Evolutionary conservation across 2,329 filamentous ascomycete species (phyloP).

Genomic region (Colletotrichum sp.): DNA sequence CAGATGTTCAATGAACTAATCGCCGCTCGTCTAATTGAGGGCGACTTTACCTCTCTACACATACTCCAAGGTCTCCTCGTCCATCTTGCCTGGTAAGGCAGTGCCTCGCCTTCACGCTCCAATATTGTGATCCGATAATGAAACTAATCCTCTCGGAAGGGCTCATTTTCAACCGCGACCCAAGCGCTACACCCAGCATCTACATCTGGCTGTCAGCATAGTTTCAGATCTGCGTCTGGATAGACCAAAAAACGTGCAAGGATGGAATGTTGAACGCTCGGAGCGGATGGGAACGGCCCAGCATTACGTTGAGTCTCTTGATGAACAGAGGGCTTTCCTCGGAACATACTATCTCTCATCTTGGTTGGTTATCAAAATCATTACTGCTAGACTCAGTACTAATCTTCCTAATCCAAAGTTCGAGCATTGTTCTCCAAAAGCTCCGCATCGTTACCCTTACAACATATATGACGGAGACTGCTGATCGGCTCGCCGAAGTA

Average conservation of each 20-base stretch:
- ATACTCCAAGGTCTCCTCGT: slow-evolving; percentile 35
- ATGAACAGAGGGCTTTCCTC: slow-evolving; percentile 33
- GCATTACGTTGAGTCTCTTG: slow-evolving; percentile 4
- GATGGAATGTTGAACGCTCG: slow-evolving; percentile 30
- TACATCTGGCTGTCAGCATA: slow-evolving; percentile 34
- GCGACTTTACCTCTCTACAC: slow-evolving; percentile 30
- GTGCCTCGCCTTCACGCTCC: not conserved
- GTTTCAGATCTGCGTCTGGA: slow-evolving; percentile 35
- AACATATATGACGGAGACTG: slow-evolving; percentile 30
- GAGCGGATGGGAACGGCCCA: not conserved
- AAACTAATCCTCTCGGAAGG: slow-evolving; percentile 22
- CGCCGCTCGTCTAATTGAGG: slow-evolving; percentile 24
- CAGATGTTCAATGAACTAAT: slow-evolving; percentile 32
- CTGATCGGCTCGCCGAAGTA: slow-evolving; percentile 21
- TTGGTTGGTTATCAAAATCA: slow-evolving; percentile 22
- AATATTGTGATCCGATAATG: not conserved
- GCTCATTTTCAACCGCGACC: slow-evolving; percentile 34
- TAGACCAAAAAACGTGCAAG: slow-evolving; percentile 27
- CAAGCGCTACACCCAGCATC: slow-evolving; percentile 31
- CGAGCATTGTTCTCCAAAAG: slow-evolving; percentile 35
- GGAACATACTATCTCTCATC: slow-evolving; percentile 37
- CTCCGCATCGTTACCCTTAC: slow-evolving; percentile 30
- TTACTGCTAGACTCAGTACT: not conserved
- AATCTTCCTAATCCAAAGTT: slow-evolving; percentile 13
- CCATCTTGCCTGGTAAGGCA: slow-evolving; percentile 32